Percentiles rank a stretch among this genome's conserved stretches.
These are phyloP conservation scores for Xanthoparmelia taractica DNA, from an alignment of 495 filamentous ascomycete genomes.

Conservation along the genomic window DNA sequence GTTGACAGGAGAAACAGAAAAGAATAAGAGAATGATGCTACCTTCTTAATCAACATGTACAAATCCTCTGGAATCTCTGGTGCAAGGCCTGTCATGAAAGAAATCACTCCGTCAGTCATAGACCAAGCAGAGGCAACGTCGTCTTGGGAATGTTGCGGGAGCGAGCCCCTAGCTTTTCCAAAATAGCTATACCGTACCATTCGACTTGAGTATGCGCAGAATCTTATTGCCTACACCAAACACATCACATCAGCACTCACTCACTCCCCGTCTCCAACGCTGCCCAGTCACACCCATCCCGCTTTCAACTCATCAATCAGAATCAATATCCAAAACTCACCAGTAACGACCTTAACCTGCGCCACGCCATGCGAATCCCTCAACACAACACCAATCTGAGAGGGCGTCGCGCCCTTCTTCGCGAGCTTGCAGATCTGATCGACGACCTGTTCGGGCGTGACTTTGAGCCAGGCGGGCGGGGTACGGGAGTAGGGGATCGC, in stretches of 20 bases:
- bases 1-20: not conserved
- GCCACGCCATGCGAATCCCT: conserved; percentile 95
- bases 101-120: conserved; percentile 92
- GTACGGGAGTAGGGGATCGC: conserved; percentile 95
- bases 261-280: not conserved
- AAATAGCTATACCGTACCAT: conserved; percentile 56
- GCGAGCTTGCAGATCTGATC: conserved; percentile 99
- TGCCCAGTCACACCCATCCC: not conserved
- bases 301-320: not conserved
- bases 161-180: not conserved
- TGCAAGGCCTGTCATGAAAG: conserved; percentile 73
- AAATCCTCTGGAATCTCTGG: conserved; percentile 97
- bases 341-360: conserved; percentile 93
- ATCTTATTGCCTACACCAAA: conserved; percentile 87
- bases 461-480: conserved; percentile 86
- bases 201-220: conserved; percentile 92
- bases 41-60: conserved; percentile 99
- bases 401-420: conserved; percentile 90
- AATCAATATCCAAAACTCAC: conserved; percentile 48
- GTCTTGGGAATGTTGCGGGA: conserved; percentile 6
- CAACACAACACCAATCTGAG: conserved; percentile 97
- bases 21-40: conserved; percentile 28
- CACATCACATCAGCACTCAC: not conserved
- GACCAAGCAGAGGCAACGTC: conserved; percentile 90
- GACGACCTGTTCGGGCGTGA: conserved; percentile 80